Evolutionary conservation across 805 yeast genomes (phyloP), one percentile per base, ranked within the genome.

Genomic region (Helenozyma rhizophorensis): DNA sequence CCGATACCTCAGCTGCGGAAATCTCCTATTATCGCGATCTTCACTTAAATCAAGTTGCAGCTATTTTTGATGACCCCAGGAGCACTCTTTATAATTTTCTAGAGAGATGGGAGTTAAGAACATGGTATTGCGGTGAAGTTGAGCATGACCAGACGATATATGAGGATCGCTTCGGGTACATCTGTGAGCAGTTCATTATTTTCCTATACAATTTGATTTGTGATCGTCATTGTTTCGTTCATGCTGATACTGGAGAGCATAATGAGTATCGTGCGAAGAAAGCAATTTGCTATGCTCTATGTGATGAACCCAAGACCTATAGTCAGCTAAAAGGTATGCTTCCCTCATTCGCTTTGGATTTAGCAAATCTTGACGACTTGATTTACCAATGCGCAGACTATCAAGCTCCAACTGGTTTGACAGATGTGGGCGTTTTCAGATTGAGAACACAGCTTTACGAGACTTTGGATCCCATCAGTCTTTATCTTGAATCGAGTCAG

Each of bases 351-450:
- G 50, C 60, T 2, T 28, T 32, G 8, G 66, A 61, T 16, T 57
- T 62, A 9, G 46, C 56, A 0, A 55, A 62, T 10, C 68, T 76
- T 36, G 83, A 76, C 41, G 55, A 53, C 3, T 58, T 71, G 33
- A 62, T 93, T 33, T 60, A 65, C 22, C 84, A 84, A 45, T 67
- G 78, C 21, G 79, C 95, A 1, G 74, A 68, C 22, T 78, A 70
- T 43, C 67, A 67, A n/a, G 70, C 82, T 1, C 93, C 94, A 3
- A 60, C 70, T 4, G 75, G 78, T 4, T 44, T 70, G 13, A 55
- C 70, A 15, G 83, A 83, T 42, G 57, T 69, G 14, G 86, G 95
- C 2, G 53, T 73, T 16, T 90, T 83, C 56, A 65, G 76, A 17
- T 66, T 93, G 39, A 87, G 83, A 49, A 68, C 72, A 3, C 70